phyloP scores from a whole-genome alignment of 768 basidiomycete genomes.

The Chlorophyllum brunneum region DNA sequence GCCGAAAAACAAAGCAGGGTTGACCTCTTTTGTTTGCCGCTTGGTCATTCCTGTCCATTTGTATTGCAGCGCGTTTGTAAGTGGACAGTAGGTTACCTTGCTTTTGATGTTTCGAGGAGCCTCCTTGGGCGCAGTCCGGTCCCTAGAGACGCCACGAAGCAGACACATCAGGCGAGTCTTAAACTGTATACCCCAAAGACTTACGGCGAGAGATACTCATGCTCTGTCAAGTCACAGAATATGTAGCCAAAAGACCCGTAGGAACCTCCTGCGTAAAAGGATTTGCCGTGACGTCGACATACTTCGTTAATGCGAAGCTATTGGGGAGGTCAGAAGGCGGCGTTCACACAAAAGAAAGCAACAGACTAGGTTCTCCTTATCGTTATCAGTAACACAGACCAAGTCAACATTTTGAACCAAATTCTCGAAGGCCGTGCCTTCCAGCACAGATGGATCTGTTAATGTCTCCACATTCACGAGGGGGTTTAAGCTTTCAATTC shows the following conservation, averaged over 20 bases:
- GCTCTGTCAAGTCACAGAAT: slow-evolving; percentile 87
- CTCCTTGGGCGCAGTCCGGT: slow-evolving; percentile 59
- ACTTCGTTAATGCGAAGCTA: slow-evolving; percentile 77
- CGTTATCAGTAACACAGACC: slow-evolving; percentile 83
- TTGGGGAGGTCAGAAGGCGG: slow-evolving; percentile 13
- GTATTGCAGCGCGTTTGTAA: slow-evolving; percentile 60
- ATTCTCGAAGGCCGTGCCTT: slow-evolving; percentile 49
- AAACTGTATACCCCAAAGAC: slow-evolving; percentile 26
- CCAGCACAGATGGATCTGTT: slow-evolving; percentile 43
- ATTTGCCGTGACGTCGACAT: slow-evolving; percentile 70
- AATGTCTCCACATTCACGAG: slow-evolving; percentile 79
- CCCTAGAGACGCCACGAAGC: slow-evolving; percentile 34
- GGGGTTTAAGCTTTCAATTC: slow-evolving; percentile 89
- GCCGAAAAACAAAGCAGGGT: slow-evolving; percentile 67
- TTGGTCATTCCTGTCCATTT: slow-evolving; percentile 68
- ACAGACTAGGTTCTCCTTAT: slow-evolving; percentile 68
- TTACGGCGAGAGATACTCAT: slow-evolving; percentile 84
- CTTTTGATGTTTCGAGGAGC: slow-evolving; percentile 56
- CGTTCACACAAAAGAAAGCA: slow-evolving; percentile 9
- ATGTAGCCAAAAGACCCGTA: slow-evolving; percentile 92
- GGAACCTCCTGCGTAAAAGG: slow-evolving; percentile 89
- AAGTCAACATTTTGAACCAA: slow-evolving; percentile 71
- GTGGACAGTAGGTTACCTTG: slow-evolving; percentile 59
- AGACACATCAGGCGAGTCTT: background rate
- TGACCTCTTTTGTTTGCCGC: slow-evolving; percentile 79